These are phyloP conservation scores for Calocybe indica DNA, from an alignment of 768 basidiomycete species.

Conservation along the genomic window DNA sequence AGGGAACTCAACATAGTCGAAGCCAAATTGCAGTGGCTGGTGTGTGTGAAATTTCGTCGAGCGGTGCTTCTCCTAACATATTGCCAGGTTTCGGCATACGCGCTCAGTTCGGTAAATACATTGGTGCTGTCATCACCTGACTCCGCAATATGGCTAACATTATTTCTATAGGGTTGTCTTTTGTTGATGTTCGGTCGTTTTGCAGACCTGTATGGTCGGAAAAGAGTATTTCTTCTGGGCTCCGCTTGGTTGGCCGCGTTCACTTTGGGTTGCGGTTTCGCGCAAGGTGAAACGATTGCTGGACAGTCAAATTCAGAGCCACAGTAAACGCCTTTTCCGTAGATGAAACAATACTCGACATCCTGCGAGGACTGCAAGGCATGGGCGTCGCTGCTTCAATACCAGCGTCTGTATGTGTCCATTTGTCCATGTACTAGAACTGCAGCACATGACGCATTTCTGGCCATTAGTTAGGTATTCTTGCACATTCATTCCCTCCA, in stretches of 20 bases:
- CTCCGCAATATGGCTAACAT: background rate
- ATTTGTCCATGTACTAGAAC: no score
- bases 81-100: constrained; percentile 45
- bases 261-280: constrained; percentile 61
- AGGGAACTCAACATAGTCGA: constrained; percentile 41
- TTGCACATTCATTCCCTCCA: constrained; percentile 76
- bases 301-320: no score
- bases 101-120: constrained; percentile 52
- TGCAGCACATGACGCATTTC: no score
- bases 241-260: constrained; percentile 47
- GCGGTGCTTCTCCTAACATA: no score
- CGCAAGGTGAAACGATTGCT: constrained; percentile 30
- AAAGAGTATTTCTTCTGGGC: constrained; percentile 59
- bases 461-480: constrained; percentile 50
- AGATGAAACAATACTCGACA: constrained; percentile 57
- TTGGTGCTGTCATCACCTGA: background rate
- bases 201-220: constrained; percentile 76
- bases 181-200: constrained; percentile 71
- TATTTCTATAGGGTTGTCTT: constrained; percentile 56
- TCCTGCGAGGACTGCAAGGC: constrained; percentile 77
- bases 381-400: constrained; percentile 73
- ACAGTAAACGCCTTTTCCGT: background rate
- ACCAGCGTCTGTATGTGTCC: constrained; percentile 40
- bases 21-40: constrained; percentile 57
- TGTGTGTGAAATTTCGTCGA: no score